phyloP scores from a whole-genome alignment of 1,284 basidiomycete species.

The Puccinia brachypodii region DNA sequence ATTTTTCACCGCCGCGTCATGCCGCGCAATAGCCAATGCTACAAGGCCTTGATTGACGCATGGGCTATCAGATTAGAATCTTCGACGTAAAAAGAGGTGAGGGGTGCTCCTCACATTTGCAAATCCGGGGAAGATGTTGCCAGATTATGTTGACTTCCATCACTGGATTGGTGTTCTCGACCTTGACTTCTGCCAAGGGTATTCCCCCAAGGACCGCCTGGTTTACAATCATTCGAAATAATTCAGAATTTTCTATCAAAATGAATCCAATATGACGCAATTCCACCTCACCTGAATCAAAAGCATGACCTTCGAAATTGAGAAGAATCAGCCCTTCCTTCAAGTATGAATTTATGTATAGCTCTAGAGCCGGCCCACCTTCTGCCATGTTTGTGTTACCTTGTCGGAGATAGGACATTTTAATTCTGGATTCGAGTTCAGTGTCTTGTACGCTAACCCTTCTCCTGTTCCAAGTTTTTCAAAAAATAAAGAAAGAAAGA shows the following conservation, averaged over 20 bases:
- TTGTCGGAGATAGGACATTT: slow-evolving; percentile 29
- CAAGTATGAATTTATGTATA: background rate
- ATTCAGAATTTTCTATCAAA: background rate
- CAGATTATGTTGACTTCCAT: slow-evolving; percentile 48
- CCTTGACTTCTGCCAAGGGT: slow-evolving; percentile 37
- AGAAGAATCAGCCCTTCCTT: background rate
- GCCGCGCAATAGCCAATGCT: slow-evolving; percentile 30
- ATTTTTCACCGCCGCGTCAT: slow-evolving; percentile 24
- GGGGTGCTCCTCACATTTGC: slow-evolving; percentile 32
- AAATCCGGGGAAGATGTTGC: slow-evolving; percentile 48
- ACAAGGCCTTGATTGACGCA: slow-evolving; percentile 15
- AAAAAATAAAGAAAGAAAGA: background rate
- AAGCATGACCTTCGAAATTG: slow-evolving; percentile 22
- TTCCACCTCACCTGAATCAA: slow-evolving; percentile 40
- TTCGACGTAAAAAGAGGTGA: background rate
- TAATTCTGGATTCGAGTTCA: slow-evolving; percentile 39
- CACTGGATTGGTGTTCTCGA: slow-evolving; percentile 44
- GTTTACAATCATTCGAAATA: background rate
- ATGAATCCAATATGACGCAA: background rate
- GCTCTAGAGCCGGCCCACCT: slow-evolving; percentile 9
- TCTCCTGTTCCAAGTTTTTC: slow-evolving; percentile 21
- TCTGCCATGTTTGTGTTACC: slow-evolving; percentile 42
- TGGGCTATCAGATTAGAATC: background rate
- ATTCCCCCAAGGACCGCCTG: slow-evolving; percentile 44
- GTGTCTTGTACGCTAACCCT: slow-evolving; percentile 19